Conservation (phyloP, 192 early-diverging fungal species). For the Coemansia sp. region DNA sequence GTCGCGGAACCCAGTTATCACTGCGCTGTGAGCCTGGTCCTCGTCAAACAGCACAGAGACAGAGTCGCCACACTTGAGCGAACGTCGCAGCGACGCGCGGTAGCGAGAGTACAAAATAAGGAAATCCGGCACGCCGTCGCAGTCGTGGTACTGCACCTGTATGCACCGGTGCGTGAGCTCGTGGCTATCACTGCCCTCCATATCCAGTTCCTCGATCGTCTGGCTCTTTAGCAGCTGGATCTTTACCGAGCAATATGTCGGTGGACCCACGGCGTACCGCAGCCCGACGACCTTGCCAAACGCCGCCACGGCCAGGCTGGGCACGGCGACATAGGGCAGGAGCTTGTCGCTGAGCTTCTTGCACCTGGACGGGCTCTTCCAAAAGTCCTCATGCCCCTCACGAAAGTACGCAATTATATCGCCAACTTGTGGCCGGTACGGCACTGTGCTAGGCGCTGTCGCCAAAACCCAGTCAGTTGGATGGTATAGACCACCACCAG, state of each 20-base stretch:
- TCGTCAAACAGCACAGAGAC: constrained; percentile 69
- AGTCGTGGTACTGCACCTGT: constrained; percentile 68
- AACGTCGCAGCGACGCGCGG: constrained; percentile 54
- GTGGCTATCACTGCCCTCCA: constrained; percentile 29
- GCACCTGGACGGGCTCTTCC: constrained; percentile 43
- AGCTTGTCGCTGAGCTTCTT: constrained; percentile 42
- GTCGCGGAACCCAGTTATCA: constrained; percentile 52
- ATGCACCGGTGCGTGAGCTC: constrained; percentile 27
- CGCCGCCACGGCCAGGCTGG: constrained; percentile 48
- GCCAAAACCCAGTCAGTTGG: constrained; percentile 58
- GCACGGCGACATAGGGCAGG: constrained; percentile 46
- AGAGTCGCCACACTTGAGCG: constrained; percentile 49
- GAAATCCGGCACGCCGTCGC: constrained; percentile 68
- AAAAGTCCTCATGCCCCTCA: constrained; percentile 61
- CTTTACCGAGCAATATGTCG: constrained; percentile 61
- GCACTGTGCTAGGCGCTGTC: constrained; percentile 41
- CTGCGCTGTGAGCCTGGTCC: constrained; percentile 55
- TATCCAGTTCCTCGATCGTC: constrained; percentile 50
- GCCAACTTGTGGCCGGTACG: constrained; percentile 63
- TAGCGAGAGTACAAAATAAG: constrained; percentile 63
- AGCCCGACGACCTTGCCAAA: constrained; percentile 60
- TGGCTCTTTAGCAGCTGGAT: constrained; percentile 42
- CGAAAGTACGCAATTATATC: constrained; percentile 58
- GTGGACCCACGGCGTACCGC: constrained; percentile 66
- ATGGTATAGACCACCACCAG: constrained; percentile 5